Conservation (phyloP, 2,329 filamentous ascomycete genomes). For the Capronia americana region DNA sequence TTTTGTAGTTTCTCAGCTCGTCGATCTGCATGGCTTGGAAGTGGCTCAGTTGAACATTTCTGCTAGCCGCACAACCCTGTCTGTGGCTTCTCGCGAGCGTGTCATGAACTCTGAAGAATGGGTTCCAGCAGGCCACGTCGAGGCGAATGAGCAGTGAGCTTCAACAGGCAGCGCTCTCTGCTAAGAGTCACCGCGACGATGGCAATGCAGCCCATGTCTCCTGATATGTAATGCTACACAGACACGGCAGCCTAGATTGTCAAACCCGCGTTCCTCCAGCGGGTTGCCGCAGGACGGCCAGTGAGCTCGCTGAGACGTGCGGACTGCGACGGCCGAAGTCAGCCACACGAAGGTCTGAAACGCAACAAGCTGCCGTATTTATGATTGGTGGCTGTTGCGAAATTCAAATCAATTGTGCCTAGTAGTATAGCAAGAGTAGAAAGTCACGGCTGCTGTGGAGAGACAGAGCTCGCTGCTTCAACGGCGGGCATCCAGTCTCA, state of each 20-base stretch:
- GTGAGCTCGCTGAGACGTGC: background rate
- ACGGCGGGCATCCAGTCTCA: background rate
- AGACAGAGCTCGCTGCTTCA: constrained; percentile 1
- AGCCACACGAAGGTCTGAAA: constrained; percentile 9
- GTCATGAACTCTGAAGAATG: constrained; percentile 6
- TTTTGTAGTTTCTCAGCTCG: constrained; percentile 17
- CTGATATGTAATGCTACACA: constrained; percentile 5
- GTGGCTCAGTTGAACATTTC: background rate
- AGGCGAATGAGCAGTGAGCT: constrained; percentile 10
- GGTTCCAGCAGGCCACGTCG: background rate
- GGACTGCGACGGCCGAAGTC: constrained; percentile 1
- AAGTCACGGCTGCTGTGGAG: background rate
- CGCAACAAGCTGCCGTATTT: background rate
- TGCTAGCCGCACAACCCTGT: constrained; percentile 3
- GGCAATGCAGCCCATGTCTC: constrained; percentile 6
- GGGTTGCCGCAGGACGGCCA: background rate
- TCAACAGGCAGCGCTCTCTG: background rate
- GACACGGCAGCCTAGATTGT: constrained; percentile 2
- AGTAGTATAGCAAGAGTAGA: background rate
- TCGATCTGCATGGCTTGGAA: constrained; percentile 14
- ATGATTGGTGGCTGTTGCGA: constrained; percentile 1
- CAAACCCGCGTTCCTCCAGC: background rate
- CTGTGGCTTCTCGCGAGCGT: background rate
- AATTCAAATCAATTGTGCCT: background rate
- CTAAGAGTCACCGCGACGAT: constrained; percentile 6